Conservation (phyloP, 2,329 filamentous ascomycete genomes). For the Hansfordia pulvinata region DNA sequence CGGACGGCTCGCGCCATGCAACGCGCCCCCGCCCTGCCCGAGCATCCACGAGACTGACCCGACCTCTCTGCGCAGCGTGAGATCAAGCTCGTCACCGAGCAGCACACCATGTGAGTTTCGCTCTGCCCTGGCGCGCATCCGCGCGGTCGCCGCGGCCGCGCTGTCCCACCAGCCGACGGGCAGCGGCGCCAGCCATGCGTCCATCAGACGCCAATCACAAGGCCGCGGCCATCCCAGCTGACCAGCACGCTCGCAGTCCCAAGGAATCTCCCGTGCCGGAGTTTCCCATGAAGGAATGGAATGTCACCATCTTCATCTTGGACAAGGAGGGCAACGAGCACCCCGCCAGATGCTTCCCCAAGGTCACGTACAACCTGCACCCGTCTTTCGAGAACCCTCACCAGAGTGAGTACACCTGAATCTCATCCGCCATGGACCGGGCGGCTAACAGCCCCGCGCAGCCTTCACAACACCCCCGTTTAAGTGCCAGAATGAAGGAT, state of each 20-base stretch:
- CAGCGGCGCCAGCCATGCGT: not conserved
- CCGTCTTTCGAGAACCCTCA: constrained; percentile 80
- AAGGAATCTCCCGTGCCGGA: constrained; percentile 73
- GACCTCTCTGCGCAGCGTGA: constrained; percentile 51
- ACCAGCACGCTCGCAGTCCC: constrained; percentile 36
- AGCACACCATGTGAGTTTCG: constrained; percentile 66
- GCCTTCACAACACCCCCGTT: constrained; percentile 79
- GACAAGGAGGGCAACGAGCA: constrained; percentile 79
- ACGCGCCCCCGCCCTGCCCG: not conserved
- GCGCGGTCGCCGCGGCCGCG: constrained; percentile 5
- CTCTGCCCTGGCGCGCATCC: constrained; percentile 6
- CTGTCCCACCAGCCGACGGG: constrained; percentile 1
- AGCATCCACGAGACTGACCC: constrained; percentile 13
- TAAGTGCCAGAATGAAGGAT: constrained; percentile 82
- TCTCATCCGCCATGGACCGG: not conserved
- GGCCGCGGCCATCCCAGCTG: constrained; percentile 3
- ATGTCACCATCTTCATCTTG: constrained; percentile 69
- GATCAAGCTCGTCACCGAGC: constrained; percentile 87
- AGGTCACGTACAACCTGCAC: constrained; percentile 85
- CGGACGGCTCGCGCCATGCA: not conserved
- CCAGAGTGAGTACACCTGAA: constrained; percentile 51
- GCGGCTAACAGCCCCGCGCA: constrained; percentile 20
- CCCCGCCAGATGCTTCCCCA: constrained; percentile 75
- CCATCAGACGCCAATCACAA: not conserved
- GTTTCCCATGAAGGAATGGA: constrained; percentile 89